Evolutionary conservation across 352 stramenopile species (phyloP).

Genomic region (Pythium folliculosum): DNA sequence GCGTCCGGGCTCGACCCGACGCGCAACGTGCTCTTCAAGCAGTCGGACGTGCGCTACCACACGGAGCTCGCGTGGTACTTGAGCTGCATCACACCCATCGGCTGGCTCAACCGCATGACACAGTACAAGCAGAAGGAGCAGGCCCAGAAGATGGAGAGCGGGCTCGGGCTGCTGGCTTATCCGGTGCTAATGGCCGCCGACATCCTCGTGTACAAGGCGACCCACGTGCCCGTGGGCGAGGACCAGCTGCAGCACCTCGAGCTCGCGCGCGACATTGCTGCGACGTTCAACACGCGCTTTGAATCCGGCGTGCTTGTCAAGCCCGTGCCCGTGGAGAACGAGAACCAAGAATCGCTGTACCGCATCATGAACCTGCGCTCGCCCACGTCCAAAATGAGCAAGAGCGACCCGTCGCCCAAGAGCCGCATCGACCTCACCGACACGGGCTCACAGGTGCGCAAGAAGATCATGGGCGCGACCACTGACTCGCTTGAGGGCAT

Average conservation of each 20-base stretch:
- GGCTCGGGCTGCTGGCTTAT: conserved; percentile 96
- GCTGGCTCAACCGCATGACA: conserved; percentile 99
- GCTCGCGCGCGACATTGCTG: conserved; percentile 96
- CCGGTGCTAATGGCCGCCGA: conserved; percentile 99
- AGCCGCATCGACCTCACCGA: conserved; percentile 96
- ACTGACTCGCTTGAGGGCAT: conserved; percentile 85
- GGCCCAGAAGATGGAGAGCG: conserved; percentile 68
- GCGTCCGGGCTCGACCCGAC: conserved; percentile 90
- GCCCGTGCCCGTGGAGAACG: conserved; percentile 50
- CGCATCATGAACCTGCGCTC: conserved; percentile 98
- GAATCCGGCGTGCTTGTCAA: conserved; percentile 59
- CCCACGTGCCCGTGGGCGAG: conserved; percentile 97
- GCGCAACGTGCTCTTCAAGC: conserved; percentile 76
- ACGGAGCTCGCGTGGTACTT: conserved; percentile 97
- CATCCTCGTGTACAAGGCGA: conserved; percentile 98
- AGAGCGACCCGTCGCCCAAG: conserved; percentile 90
- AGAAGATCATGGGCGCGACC: conserved; percentile 90
- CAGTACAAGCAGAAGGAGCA: conserved; percentile 99
- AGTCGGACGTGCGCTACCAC: conserved; percentile 86
- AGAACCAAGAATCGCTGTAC: conserved; percentile 55
- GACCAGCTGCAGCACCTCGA: conserved; percentile 99
- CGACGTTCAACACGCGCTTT: conserved; percentile 97
- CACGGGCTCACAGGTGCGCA: conserved; percentile 60
- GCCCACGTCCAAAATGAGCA: conserved; percentile 99
- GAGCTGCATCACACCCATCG: conserved; percentile 96